Conservation (phyloP, 441 rosid species). For the Adansonia madagascariensis region DNA sequence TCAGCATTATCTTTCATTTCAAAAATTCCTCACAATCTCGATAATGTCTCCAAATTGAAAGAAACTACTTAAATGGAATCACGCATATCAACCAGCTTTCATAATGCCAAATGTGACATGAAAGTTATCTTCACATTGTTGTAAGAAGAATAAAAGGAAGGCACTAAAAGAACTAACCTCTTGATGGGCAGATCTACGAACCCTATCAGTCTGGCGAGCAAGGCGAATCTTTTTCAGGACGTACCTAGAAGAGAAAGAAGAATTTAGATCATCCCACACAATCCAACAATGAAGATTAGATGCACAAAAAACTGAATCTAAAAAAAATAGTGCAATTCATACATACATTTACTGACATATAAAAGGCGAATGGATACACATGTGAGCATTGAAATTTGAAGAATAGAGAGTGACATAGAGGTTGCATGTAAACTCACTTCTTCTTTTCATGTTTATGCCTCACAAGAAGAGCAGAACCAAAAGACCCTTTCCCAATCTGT, state of each 20-base stretch:
- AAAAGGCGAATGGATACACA: not conserved
- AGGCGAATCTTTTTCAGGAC: constrained; percentile 89
- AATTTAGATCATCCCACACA: not conserved
- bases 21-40: not conserved
- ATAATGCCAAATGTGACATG: not conserved
- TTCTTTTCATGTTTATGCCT: constrained; percentile 94
- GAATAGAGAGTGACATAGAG: not conserved
- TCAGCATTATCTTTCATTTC: not conserved
- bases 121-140: not conserved
- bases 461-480: constrained; percentile 96
- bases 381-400: not conserved
- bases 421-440: constrained; percentile 49
- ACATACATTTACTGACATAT: not conserved
- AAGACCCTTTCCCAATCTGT: constrained; percentile 93
- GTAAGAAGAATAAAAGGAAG: constrained; percentile 9
- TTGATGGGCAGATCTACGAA: constrained; percentile 86
- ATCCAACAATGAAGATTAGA: not conserved
- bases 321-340: not conserved
- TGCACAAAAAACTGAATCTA: not conserved
- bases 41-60: not conserved
- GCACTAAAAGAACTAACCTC: constrained; percentile 55
- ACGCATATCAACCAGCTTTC: not conserved
- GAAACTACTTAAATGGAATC: not conserved
- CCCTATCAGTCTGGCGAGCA: constrained; percentile 90
- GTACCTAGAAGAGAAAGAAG: constrained; percentile 49